Percentiles rank a stretch among this genome's conserved stretches.
Evolutionary conservation across 768 basidiomycete genomes (phyloP).

Genomic region (Auriculariales sp.): DNA sequence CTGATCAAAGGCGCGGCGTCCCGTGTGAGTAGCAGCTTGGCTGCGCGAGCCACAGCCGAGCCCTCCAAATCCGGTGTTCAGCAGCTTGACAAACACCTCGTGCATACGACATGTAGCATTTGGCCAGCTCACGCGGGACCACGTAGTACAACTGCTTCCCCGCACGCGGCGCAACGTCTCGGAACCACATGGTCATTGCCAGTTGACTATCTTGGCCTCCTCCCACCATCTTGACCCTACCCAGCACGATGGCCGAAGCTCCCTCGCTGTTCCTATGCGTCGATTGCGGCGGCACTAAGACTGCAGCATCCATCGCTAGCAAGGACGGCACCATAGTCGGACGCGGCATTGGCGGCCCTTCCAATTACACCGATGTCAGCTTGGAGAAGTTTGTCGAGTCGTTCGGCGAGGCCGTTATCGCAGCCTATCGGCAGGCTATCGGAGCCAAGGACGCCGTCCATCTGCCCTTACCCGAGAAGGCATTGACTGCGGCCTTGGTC

Average conservation of each 20-base stretch:
- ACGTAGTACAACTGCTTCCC: no score
- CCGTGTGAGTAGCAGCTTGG: no score
- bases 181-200: no score
- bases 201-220: background rate
- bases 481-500: slow-evolving; percentile 62
- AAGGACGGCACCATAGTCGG: slow-evolving; percentile 43
- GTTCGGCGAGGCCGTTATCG: slow-evolving; percentile 34
- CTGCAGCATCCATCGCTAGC: slow-evolving; percentile 56
- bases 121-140: no score
- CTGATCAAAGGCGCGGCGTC: no score
- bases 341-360: slow-evolving; percentile 58
- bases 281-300: slow-evolving; percentile 86
- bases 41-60: no score
- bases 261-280: slow-evolving; percentile 51
- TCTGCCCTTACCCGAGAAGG: slow-evolving; percentile 9
- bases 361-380: slow-evolving; percentile 74
- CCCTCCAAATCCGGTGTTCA: no score
- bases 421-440: slow-evolving; percentile 28
- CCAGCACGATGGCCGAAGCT: background rate
- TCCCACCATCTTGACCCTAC: no score
- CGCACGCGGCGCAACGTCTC: no score
- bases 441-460: slow-evolving; percentile 15
- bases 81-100: no score
- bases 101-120: no score
- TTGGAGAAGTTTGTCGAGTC: slow-evolving; percentile 41